Conservation (phyloP, 2,329 filamentous ascomycete species). For the Rhinocladiella mackenziei region DNA sequence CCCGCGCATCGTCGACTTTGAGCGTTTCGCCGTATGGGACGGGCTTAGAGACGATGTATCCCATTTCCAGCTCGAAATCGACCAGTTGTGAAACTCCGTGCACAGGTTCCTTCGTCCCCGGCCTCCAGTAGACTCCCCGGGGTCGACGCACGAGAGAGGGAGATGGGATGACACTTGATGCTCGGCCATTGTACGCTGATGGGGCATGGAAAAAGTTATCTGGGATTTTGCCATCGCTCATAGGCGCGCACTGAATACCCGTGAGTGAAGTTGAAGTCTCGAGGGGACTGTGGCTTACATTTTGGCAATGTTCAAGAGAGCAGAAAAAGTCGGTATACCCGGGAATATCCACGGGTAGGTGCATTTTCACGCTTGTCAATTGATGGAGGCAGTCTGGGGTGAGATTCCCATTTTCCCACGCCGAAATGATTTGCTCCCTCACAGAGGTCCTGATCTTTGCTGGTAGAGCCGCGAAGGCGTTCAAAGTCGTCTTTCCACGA, state of each 20-base stretch:
- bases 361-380: conserved; percentile 44
- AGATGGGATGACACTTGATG: conserved; percentile 17
- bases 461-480: conserved; percentile 48
- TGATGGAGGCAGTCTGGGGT: conserved; percentile 23
- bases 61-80: conserved; percentile 52
- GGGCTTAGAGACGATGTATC: conserved; percentile 43
- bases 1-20: conserved; percentile 41
- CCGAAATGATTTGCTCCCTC: conserved; percentile 13
- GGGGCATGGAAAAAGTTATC: conserved; percentile 49
- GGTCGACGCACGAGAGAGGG: conserved; percentile 12
- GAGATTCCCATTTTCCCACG: conserved; percentile 2
- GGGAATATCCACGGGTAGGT: conserved; percentile 53
- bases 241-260: conserved; percentile 16
- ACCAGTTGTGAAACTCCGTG: conserved; percentile 60
- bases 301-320: conserved; percentile 48
- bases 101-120: conserved; percentile 2
- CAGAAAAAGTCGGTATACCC: conserved; percentile 59
- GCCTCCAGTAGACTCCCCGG: conserved; percentile 9
- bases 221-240: conserved; percentile 40
- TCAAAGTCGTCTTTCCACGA: conserved; percentile 39
- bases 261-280: neutral
- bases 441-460: conserved; percentile 25
- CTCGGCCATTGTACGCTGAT: conserved; percentile 52
- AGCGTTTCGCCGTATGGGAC: conserved; percentile 39
- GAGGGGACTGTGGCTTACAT: conserved; percentile 5